A percentile compares a stretch with the other conserved stretches of the same genome.
These are phyloP conservation scores for Sclerotinia trifoliorum DNA, from an alignment of 2,329 filamentous ascomycete species.

Conservation along the genomic window DNA sequence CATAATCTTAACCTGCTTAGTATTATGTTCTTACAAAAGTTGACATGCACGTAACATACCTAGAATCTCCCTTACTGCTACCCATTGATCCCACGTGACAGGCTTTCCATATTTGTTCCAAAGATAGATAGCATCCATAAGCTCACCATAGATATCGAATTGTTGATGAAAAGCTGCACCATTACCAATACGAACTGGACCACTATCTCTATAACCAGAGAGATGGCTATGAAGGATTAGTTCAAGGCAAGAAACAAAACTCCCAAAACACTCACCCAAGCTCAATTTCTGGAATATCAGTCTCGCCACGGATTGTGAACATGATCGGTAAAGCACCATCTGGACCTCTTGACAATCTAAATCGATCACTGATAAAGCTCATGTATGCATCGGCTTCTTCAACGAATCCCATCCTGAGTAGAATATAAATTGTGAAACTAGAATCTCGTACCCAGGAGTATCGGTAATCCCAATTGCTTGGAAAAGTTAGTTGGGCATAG, in stretches of 20 bases:
- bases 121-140: constrained; percentile 75
- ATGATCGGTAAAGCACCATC: constrained; percentile 72
- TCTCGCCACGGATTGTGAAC: constrained; percentile 75
- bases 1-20: constrained; percentile 54
- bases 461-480: constrained; percentile 67
- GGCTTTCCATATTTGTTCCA: constrained; percentile 80
- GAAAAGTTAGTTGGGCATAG: constrained; percentile 10
- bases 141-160: constrained; percentile 76
- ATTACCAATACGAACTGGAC: constrained; percentile 73
- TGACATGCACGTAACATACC: constrained; percentile 41
- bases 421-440: constrained; percentile 75
- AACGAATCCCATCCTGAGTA: constrained; percentile 72
- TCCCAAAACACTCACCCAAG: constrained; percentile 44
- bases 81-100: constrained; percentile 74
- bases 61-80: constrained; percentile 64
- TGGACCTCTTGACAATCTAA: constrained; percentile 58
- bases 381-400: constrained; percentile 77
- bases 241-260: background rate
- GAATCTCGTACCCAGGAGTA: constrained; percentile 77
- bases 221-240: constrained; percentile 50
- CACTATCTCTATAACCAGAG: constrained; percentile 69
- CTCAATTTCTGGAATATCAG: constrained; percentile 69
- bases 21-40: background rate
- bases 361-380: constrained; percentile 71
- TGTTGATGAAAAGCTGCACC: constrained; percentile 74